Evolutionary conservation across 2,329 filamentous ascomycete species (phyloP), one percentile per base, ranked within the genome.

Genomic region (Drechslerella coelobrocha): DNA sequence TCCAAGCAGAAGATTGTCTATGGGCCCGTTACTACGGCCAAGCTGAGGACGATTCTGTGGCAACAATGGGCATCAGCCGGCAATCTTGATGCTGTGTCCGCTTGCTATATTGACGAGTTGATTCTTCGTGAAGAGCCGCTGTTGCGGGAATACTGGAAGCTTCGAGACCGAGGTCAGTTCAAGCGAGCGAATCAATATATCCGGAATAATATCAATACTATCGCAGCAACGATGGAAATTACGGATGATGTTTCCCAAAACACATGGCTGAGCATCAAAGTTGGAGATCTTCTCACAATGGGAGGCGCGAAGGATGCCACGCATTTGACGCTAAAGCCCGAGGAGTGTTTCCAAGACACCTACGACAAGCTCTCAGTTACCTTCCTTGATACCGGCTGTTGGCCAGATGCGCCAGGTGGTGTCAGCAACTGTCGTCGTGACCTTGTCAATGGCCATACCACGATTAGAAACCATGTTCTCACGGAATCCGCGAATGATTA

Each of bases 401-500:
- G 82, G 82, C 82, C 82, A 1, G 81, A 83, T 63, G 81, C 82
- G 68, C 82, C 82, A 31, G 83, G 83, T 63, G 83, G 83, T 73
- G 83, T 85, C 12, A 84, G 83, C 37, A 83, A 83, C 61, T 85
- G 83, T 76, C 79, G 83, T 41, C 79, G 83, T 45, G 83, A 85
- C 74, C 79, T 85, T 75, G 82, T 85, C 75, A 83, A 85, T 73
- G 82, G 81, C 12, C 81, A 84, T 71, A 78, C 79, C 45, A 83
- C 82, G 0, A 83, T 85, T 72, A 81, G 82, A 61, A 84, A 83
- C 78, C 83, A 85, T 73, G 83, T 84, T 73, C 77, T 85, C 45
- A 82, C 82, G 52, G 83, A 85, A 76, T 82, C 82, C 4, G 83
- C 83, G 7, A 84, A 84, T 73, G 83, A 85, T 68, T 85, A 81